phyloP scores from a whole-genome alignment of 495 filamentous ascomycete species.

The Trichoderma parareesei region DNA sequence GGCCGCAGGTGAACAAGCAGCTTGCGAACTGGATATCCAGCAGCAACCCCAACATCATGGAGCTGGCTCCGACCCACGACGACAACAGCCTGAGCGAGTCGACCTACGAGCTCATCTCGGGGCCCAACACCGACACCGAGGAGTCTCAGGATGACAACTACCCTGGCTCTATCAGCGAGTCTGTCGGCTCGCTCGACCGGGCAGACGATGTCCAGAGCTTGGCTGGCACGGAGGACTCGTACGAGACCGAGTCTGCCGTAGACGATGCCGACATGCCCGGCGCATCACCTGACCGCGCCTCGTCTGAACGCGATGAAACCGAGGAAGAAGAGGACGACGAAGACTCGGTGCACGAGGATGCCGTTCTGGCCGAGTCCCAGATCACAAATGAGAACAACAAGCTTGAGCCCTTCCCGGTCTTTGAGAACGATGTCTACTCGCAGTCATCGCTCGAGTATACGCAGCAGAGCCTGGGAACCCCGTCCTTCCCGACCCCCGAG shows the following conservation, averaged over 20 bases:
- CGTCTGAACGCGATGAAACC: slow-evolving; percentile 29
- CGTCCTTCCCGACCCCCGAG: slow-evolving; percentile 29
- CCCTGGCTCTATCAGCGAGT: slow-evolving; percentile 40
- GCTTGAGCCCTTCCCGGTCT: neutral
- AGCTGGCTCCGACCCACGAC: slow-evolving; percentile 32
- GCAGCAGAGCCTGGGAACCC: slow-evolving; percentile 31
- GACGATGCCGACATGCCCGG: slow-evolving; percentile 16
- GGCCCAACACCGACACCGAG: slow-evolving; percentile 27
- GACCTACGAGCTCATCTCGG: slow-evolving; percentile 47
- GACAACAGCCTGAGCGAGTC: slow-evolving; percentile 45
- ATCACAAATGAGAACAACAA: neutral
- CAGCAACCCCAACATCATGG: slow-evolving; percentile 42
- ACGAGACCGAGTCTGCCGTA: slow-evolving; percentile 29
- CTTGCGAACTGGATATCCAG: slow-evolving; percentile 45
- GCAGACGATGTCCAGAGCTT: slow-evolving; percentile 48
- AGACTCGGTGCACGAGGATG: slow-evolving; percentile 23
- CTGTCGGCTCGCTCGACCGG: slow-evolving; percentile 41
- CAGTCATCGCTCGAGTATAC: slow-evolving; percentile 6
- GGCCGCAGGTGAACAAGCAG: slow-evolving; percentile 36
- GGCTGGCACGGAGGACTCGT: slow-evolving; percentile 38
- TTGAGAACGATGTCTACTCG: neutral
- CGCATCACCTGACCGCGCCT: neutral
- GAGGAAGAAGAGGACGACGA: slow-evolving; percentile 25
- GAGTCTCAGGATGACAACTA: slow-evolving; percentile 38
- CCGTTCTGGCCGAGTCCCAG: slow-evolving; percentile 14